Evolutionary conservation across 805 yeast species (phyloP), one percentile per base, ranked within the genome.

Genomic region (Suhomyces kilbournensis): DNA sequence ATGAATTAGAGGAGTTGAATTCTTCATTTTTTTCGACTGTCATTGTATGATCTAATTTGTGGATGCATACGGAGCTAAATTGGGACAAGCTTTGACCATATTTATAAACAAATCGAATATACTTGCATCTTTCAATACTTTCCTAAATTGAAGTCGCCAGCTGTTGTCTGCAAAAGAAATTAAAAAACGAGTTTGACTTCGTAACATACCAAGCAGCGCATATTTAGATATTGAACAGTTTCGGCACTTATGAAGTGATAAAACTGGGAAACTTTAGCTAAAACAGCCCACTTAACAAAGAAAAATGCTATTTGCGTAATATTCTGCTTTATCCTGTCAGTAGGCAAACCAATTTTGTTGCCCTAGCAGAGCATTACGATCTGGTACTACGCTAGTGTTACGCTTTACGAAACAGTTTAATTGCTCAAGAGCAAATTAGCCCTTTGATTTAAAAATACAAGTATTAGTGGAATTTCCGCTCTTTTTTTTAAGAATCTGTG

Each of bases 1-100:
- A 32, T 6, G 50, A 47, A 14, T 48, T 26, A 10, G 49, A 43
- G 8, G 52, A 52, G n/a, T 26, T 14, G 14, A 8, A n/a, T 35
- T 26, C 23, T 30, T 38, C 25, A 9, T 39, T 22, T 32, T 47
- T 39, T 5, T 10, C 44, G 14, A 47, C 35, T 6, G 49, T 38
- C 49, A 47, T 47, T 20, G 22, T 44, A 14, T 42, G 4, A 6
- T 28, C 10, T 28, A 5, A 28, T n/a, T 6, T 22, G 10, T n/a
- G 45, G 15, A 32, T 32, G 12, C 9, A n/a, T 7, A 17, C 19
- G 10, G n/a, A 19, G 42, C 14, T 10, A 19, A 19, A 7, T 38
- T 10, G 14, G 42, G 42, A 38, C 10, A 17, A 38, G 23, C 22
- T 19, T 6, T 9, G 42, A 19, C n/a, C 30, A 22, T 42, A 42